Percentiles rank a stretch among this genome's conserved stretches.
These are phyloP conservation scores for Amphichorda felina DNA, from an alignment of 2,329 filamentous ascomycete genomes.

Conservation along the genomic window DNA sequence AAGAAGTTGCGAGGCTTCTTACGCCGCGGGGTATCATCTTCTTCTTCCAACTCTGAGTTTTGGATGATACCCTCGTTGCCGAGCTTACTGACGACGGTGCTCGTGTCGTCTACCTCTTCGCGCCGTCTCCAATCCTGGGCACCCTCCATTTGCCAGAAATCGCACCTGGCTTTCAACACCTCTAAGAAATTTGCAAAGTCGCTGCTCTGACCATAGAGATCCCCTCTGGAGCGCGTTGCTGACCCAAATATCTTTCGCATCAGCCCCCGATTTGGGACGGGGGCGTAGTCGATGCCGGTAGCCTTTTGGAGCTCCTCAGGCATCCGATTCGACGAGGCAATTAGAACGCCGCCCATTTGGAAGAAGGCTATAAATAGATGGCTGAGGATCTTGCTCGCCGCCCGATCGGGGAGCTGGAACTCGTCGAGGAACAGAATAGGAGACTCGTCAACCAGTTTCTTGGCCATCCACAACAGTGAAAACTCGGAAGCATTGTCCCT, in stretches of 20 bases:
- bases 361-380: constrained; percentile 73
- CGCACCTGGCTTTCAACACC: constrained; percentile 64
- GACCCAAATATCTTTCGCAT: constrained; percentile 35
- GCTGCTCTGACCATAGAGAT: constrained; percentile 47
- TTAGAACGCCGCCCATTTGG: constrained; percentile 66
- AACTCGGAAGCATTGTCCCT: constrained; percentile 31
- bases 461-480: constrained; percentile 61
- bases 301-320: constrained; percentile 71
- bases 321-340: constrained; percentile 75
- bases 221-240: constrained; percentile 22
- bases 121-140: constrained; percentile 57
- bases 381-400: constrained; percentile 66
- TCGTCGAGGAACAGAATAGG: constrained; percentile 74
- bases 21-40: constrained; percentile 6
- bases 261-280: constrained; percentile 40
- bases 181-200: constrained; percentile 70
- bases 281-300: constrained; percentile 55
- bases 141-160: constrained; percentile 77
- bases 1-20: constrained; percentile 18
- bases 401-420: constrained; percentile 71
- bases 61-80: neutral
- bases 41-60: neutral
- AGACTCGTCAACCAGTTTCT: constrained; percentile 61
- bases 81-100: neutral
- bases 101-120: constrained; percentile 21